Evolutionary conservation across 208 protist genomes (phyloP).

Genomic region (Vickermania spadyakhi): DNA sequence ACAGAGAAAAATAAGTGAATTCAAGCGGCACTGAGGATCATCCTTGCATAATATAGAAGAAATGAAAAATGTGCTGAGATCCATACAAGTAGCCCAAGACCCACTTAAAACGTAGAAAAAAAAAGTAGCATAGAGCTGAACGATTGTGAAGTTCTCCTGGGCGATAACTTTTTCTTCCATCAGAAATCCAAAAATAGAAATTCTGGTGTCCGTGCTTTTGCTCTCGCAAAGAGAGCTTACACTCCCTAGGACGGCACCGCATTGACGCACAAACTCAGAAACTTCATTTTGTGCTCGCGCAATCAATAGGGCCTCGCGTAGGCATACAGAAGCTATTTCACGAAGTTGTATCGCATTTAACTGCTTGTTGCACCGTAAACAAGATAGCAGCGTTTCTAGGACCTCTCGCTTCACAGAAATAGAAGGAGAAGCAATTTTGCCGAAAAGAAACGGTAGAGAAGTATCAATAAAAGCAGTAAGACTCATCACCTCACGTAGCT

Average conservation of each 20-base stretch:
- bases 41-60: constrained; percentile 16
- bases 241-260: neutral
- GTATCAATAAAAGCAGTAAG: constrained; percentile 26
- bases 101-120: constrained; percentile 44
- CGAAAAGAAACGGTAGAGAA: constrained; percentile 60
- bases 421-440: constrained; percentile 58
- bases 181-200: constrained; percentile 18
- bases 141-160: constrained; percentile 8
- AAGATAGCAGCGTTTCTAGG: constrained; percentile 20
- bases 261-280: neutral
- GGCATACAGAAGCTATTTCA: neutral
- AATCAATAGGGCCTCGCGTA: neutral
- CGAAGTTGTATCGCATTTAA: constrained; percentile 2
- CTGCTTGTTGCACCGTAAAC: constrained; percentile 13
- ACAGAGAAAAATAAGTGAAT: neutral
- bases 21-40: neutral
- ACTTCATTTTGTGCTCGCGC: neutral
- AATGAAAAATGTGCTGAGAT: constrained; percentile 20
- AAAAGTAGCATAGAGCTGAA: constrained; percentile 64
- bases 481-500: constrained; percentile 35
- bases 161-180: constrained; percentile 15
- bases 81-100: constrained; percentile 17
- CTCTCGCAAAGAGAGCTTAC: neutral
- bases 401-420: constrained; percentile 55
- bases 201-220: neutral